A percentile compares a stretch with the other conserved stretches of the same genome.
phyloP scores from a whole-genome alignment of 192 early-diverging fungal genomes.

The Gonapodya prolifera region DNA sequence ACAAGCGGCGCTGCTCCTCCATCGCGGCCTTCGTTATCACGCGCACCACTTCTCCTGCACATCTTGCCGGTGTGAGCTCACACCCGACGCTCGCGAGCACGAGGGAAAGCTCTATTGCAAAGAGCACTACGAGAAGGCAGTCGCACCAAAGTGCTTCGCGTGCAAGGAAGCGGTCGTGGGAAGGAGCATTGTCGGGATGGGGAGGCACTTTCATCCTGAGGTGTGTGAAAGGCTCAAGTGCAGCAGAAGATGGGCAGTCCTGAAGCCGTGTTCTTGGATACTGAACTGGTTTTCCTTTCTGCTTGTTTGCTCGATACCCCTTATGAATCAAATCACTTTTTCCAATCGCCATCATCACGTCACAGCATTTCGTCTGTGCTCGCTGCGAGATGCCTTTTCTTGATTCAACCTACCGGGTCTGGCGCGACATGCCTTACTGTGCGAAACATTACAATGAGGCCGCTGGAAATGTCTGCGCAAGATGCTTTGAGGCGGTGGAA shows the following conservation, averaged over 20 bases:
- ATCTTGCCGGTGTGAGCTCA: conserved; percentile 21
- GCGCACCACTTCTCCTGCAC: conserved; percentile 31
- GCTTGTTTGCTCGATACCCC: too few species aligned
- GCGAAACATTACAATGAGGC: conserved; percentile 32
- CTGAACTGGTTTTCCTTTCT: too few species aligned
- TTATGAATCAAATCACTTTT: not conserved
- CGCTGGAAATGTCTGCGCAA: conserved; percentile 25
- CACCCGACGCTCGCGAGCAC: conserved; percentile 18
- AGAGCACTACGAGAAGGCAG: conserved; percentile 18
- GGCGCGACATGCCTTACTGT: conserved; percentile 26
- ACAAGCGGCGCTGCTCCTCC: conserved; percentile 3
- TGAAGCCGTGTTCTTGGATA: too few species aligned
- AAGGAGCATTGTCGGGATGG: conserved; percentile 21
- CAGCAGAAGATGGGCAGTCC: not conserved
- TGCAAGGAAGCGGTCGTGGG: conserved; percentile 30
- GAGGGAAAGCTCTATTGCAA: conserved; percentile 39
- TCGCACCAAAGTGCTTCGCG: conserved; percentile 19
- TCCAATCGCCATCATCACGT: not conserved
- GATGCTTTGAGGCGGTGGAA: conserved; percentile 20
- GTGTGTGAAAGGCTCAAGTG: too few species aligned
- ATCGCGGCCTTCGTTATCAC: conserved; percentile 23
- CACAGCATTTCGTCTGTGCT: conserved; percentile 33
- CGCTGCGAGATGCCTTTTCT: conserved; percentile 32
- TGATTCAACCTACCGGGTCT: conserved; percentile 23
- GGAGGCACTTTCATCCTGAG: conserved; percentile 33